Percentiles rank a stretch among this genome's conserved stretches.
These are phyloP conservation scores for Globisporangium barbulae DNA, from an alignment of 352 stramenopile species.

Conservation along the genomic window DNA sequence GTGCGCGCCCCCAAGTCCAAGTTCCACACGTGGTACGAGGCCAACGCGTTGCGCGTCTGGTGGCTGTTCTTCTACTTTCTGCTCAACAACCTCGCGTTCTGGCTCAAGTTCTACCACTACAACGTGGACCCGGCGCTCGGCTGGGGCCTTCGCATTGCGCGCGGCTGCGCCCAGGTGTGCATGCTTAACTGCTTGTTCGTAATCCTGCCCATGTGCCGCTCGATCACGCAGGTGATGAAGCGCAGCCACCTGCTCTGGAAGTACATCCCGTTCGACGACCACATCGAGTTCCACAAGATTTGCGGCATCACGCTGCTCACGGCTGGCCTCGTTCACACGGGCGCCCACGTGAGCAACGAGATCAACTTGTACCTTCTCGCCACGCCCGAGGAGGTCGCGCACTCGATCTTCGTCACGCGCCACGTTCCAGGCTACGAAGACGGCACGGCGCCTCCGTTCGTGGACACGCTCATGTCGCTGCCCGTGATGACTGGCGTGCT, in stretches of 20 bases:
- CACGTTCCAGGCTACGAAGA: constrained; percentile 46
- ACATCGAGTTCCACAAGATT: constrained; percentile 82
- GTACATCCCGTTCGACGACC: constrained; percentile 78
- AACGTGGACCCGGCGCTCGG: constrained; percentile 73
- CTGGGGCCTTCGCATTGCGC: constrained; percentile 68
- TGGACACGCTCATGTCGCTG: constrained; percentile 57
- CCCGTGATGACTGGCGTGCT: constrained; percentile 70
- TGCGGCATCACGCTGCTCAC: constrained; percentile 54
- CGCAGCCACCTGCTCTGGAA: constrained; percentile 55
- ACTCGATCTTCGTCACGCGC: constrained; percentile 57
- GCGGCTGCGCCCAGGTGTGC: constrained; percentile 65
- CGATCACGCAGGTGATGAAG: constrained; percentile 73
- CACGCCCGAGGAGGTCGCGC: constrained; percentile 52
- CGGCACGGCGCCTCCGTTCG: constrained; percentile 52
- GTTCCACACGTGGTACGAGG: constrained; percentile 63
- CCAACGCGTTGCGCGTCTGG: constrained; percentile 74
- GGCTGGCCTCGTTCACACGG: constrained; percentile 58
- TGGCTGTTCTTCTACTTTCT: constrained; percentile 74
- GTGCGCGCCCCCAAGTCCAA: constrained; percentile 43
- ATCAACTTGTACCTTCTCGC: constrained; percentile 66
- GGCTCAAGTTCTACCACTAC: constrained; percentile 68
- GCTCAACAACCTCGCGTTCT: constrained; percentile 69
- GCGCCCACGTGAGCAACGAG: constrained; percentile 67
- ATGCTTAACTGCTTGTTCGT: constrained; percentile 82
- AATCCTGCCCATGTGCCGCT: constrained; percentile 76